A percentile compares a stretch with the other conserved stretches of the same genome.
phyloP scores from a whole-genome alignment of 169 alveolate genomes.

The Plasmodium fragile region DNA sequence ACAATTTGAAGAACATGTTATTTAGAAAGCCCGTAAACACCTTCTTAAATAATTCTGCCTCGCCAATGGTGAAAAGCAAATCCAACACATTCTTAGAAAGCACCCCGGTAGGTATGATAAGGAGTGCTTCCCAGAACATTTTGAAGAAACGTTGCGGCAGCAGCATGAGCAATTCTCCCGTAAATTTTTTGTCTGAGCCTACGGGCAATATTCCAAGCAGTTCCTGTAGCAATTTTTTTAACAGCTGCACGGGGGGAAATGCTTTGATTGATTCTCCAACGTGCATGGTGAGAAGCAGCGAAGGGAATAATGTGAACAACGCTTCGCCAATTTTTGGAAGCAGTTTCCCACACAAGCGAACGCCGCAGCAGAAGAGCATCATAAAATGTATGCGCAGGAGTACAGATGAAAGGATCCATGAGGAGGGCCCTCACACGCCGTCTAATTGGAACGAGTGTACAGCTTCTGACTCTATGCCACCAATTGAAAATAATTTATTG shows the following conservation, averaged over 20 bases:
- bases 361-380: slow-evolving; percentile 4
- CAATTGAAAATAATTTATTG: background rate
- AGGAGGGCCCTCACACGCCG: background rate
- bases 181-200: background rate
- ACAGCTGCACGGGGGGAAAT: background rate
- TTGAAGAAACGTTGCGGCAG: background rate
- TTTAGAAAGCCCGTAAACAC: background rate
- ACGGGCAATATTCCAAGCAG: background rate
- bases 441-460: slow-evolving; percentile 1
- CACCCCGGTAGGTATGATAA: background rate
- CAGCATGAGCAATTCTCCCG: background rate
- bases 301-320: background rate
- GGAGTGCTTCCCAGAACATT: background rate
- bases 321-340: background rate
- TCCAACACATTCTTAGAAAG: background rate
- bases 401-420: background rate
- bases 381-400: background rate
- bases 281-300: background rate
- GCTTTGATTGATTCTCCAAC: background rate
- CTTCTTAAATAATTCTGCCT: background rate
- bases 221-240: background rate
- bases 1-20: slow-evolving; percentile 14
- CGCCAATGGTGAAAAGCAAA: background rate
- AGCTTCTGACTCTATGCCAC: background rate
- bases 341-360: background rate